Percentiles rank a stretch among this genome's conserved stretches.
These are phyloP conservation scores for Ambrosiella beaveri DNA, from an alignment of 2,329 filamentous ascomycete genomes.

Conservation along the genomic window DNA sequence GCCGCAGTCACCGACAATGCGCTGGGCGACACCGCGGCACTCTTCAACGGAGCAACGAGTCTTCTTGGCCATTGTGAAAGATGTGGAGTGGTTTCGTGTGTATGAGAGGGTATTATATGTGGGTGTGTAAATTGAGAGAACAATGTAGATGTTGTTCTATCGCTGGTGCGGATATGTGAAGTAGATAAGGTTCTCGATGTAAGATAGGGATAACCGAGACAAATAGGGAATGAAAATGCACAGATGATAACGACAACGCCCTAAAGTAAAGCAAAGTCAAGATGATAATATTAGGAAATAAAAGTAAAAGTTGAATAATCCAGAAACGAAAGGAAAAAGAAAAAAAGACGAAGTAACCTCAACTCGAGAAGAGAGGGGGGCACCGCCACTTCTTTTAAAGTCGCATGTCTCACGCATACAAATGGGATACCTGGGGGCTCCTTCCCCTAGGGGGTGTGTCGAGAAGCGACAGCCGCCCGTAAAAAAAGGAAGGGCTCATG, in stretches of 20 bases:
- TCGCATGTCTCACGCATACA: background rate
- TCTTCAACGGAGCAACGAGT: slow-evolving; percentile 76
- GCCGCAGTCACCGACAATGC: slow-evolving; percentile 88
- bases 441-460: background rate
- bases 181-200: no score
- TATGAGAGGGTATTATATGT: background rate
- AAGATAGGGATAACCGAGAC: no score
- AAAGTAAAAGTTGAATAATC: background rate
- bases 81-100: background rate
- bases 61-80: slow-evolving; percentile 48
- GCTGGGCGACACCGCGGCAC: slow-evolving; percentile 73
- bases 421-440: background rate
- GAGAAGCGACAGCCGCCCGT: background rate
- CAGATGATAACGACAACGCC: no score
- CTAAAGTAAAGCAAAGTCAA: no score
- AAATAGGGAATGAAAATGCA: no score
- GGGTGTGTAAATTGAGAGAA: no score
- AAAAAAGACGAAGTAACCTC: background rate
- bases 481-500: no score
- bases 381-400: background rate
- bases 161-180: no score
- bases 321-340: background rate
- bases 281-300: no score
- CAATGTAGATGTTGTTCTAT: no score
- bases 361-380: background rate